Base-by-base conservation (phyloP, 345 rosid genomes). In the Camelina laxa region DNA sequence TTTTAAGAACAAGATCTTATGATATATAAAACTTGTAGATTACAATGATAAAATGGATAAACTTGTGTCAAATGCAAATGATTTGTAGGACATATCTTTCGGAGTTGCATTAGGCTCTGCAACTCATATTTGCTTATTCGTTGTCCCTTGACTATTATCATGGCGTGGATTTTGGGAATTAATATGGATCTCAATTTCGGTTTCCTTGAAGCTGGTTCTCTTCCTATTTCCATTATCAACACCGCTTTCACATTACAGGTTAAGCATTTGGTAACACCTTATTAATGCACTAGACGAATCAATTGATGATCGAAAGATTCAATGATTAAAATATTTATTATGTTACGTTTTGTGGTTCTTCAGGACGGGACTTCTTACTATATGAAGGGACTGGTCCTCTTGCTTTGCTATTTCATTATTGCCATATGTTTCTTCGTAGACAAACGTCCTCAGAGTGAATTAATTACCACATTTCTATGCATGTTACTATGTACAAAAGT, bases 281-380 rank as follows among this genome's bases (percentile, higher is more conserved):
- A 64, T 6, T 41, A 57, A 17, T 24, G 17, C 22, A 53, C 6
- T 36, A 50, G 14, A 57, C 11, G 1, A 53, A 61, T 17, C 21
- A 73, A 30, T 15, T 5, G 24, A 56, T 22, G 47, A 22, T 22
- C n/a, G 0, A 13, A 42, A 33, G 2, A 1, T 20, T 35, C 24
- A 22, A 2, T 22, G 24, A 22, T 2, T 22, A 22, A 22, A 22
- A 22, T 67, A 24, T 69, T 42, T 63, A 35, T 59, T 36, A 41
- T 75, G 1, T 77, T 57, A 22, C 24, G 24, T 7, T 35, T 47
- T 13, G 15, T 39, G 20, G 47, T 30, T 60, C 61, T 73, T 55
- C 87, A 93, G 98, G 98, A 94, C 70, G 97, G 97, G 69, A 94
- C 96, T 58, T 94, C 97, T 7, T 96, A 94, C 64, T 91, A 94